Evolutionary conservation across 306 rosid species (phyloP), one percentile per base, ranked within the genome.

Genomic region (Rosa lucieae): DNA sequence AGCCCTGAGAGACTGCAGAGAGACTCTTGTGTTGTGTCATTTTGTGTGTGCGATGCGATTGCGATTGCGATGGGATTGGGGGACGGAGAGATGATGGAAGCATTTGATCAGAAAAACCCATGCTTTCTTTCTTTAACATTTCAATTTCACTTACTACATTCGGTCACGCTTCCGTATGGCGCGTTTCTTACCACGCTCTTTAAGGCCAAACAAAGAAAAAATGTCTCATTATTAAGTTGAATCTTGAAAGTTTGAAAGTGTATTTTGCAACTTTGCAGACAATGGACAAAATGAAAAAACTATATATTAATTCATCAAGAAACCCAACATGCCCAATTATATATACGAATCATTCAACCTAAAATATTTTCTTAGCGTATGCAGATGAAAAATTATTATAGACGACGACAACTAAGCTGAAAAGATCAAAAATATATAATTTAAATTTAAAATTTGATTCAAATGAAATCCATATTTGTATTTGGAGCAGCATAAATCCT

Each of bases 51-150:
- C 47, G 70, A 13, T 15, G 61, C 20, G 47, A 47, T 18, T 63
- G 76, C 79, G 85, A 87, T 84, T 63, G 76, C 79, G 85, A 87
- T 84, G 85, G 89, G 88, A 86, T 85, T 72, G 87, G 81, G 48
- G 13, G 47, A 26, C 2, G 68, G 11, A 77, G 72, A 69, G 83
- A 73, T 79, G 75, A 76, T 81, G 39, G 66, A 58, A 68, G 47
- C 83, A 73, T 73, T 77, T 86, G 14, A 63, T 82, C 53, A 58
- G 2, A 76, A 49, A 66, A 74, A 80, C 85, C 82, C 23, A 32
- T 65, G 40, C 44, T 62, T 23, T 26, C 29, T 26, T 23, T 6
- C 13, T 23, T 59, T 26, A 11, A 29, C 39, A 23, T 12, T 6
- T 5, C 8, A 29, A 29, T 23, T 9, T 66, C 68, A 29, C 49